These are phyloP conservation scores for Coniochaeta ligniaria DNA, from an alignment of 2,329 filamentous ascomycete genomes.

Conservation along the genomic window DNA sequence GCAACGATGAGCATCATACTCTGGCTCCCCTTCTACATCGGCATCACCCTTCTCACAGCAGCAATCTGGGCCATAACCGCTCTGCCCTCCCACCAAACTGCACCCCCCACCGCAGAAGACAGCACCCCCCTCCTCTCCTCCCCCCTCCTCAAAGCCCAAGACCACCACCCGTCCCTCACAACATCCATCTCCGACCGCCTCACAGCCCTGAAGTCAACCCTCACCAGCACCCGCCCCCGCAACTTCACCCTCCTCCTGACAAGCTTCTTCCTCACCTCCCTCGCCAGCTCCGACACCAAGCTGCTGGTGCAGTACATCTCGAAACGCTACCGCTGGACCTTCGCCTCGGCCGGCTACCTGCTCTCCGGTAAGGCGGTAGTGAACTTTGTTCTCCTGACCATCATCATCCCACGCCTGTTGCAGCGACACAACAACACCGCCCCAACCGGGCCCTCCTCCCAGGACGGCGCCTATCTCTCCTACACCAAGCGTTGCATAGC, in stretches of 20 bases:
- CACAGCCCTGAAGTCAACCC: slow-evolving; percentile 20
- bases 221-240: slow-evolving; percentile 28
- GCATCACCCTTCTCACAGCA: slow-evolving; percentile 26
- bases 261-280: slow-evolving; percentile 38
- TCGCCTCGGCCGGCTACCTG: slow-evolving; percentile 38
- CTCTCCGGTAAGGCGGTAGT: slow-evolving; percentile 39
- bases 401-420: slow-evolving; percentile 32
- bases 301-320: slow-evolving; percentile 43
- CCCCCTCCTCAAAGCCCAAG: slow-evolving; percentile 24
- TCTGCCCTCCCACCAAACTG: slow-evolving; percentile 15
- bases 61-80: slow-evolving; percentile 23
- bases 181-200: slow-evolving; percentile 19
- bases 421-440: slow-evolving; percentile 7
- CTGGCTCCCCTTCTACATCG: slow-evolving; percentile 36
- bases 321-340: slow-evolving; percentile 37
- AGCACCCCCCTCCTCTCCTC: slow-evolving; percentile 29
- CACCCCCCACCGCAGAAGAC: slow-evolving; percentile 12
- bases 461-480: slow-evolving; percentile 22
- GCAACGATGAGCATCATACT: slow-evolving; percentile 34
- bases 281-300: slow-evolving; percentile 44
- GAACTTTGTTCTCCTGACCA: slow-evolving; percentile 35
- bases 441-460: slow-evolving; percentile 15
- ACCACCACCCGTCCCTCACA: slow-evolving; percentile 18
- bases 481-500: slow-evolving; percentile 28
- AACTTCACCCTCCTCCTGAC: slow-evolving; percentile 35